These are phyloP conservation scores for Cenococcum geophilum DNA, from an alignment of 495 filamentous ascomycete species.

Conservation along the genomic window DNA sequence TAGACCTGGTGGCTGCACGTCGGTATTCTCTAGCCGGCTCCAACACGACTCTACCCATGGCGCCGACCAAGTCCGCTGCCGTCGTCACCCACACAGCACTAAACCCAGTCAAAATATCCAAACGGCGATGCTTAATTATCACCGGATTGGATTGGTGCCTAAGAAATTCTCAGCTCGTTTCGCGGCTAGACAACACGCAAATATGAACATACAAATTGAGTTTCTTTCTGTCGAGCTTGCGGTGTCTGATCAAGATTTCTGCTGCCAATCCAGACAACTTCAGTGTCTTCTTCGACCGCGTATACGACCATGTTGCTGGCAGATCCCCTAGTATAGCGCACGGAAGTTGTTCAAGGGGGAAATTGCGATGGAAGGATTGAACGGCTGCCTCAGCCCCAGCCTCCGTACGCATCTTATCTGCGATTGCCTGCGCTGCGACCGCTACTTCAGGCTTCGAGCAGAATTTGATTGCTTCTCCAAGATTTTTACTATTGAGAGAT, in stretches of 20 bases:
- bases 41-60: too few relatives aligned
- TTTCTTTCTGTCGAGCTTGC: too few relatives aligned
- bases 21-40: too few relatives aligned
- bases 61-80: too few relatives aligned
- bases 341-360: conserved; percentile 54
- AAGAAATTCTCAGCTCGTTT: too few relatives aligned
- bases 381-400: conserved; percentile 58
- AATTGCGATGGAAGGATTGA: conserved; percentile 61
- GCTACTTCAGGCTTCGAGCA: conserved; percentile 52
- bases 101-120: too few relatives aligned
- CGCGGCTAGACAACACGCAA: too few relatives aligned
- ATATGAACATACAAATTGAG: too few relatives aligned
- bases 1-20: too few relatives aligned
- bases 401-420: conserved; percentile 57
- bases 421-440: conserved; percentile 53
- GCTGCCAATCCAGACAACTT: not conserved
- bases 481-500: conserved; percentile 54
- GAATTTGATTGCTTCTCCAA: conserved; percentile 57
- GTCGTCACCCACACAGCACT: too few relatives aligned
- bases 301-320: conserved; percentile 57
- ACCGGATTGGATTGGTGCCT: too few relatives aligned
- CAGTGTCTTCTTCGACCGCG: not conserved
- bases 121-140: too few relatives aligned
- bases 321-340: conserved; percentile 60
- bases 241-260: not conserved